A percentile compares a stretch with the other conserved stretches of the same genome.
phyloP scores from a whole-genome alignment of 140 eudicot species.

The Flaveria floridana region DNA sequence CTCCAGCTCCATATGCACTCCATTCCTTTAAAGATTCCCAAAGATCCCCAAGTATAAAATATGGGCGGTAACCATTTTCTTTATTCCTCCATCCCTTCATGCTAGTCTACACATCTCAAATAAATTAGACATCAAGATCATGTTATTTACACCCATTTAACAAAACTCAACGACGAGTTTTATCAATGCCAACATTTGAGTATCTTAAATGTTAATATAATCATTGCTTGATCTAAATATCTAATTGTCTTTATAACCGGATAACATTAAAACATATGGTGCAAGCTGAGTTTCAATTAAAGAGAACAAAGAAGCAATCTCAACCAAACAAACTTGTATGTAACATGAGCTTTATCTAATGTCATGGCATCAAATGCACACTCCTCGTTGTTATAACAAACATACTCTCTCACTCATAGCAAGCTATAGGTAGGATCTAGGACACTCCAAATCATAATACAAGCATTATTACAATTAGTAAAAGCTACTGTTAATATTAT shows the following conservation, averaged over 20 bases:
- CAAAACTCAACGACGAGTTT: neutral
- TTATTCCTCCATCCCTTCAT: constrained; percentile 59
- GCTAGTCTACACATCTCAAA: constrained; percentile 57
- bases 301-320: neutral
- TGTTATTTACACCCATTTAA: constrained; percentile 9
- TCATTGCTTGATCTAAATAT: neutral
- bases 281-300: neutral
- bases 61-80: constrained; percentile 50
- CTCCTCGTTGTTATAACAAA: neutral
- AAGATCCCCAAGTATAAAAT: constrained; percentile 84
- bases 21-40: constrained; percentile 97
- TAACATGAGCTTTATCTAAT: neutral
- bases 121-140: constrained; percentile 24
- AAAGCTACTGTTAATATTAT: constrained; percentile 4
- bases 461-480: neutral
- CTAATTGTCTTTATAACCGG: neutral
- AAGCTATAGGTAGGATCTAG: no score
- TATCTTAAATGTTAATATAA: neutral
- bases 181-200: neutral
- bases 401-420: no score
- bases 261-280: neutral
- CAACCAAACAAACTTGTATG: constrained; percentile 5
- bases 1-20: constrained; percentile 98
- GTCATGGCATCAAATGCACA: constrained; percentile 3
- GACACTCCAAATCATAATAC: neutral